Percentiles rank a stretch among this genome's conserved stretches.
phyloP scores from a whole-genome alignment of 768 basidiomycete genomes.

The Neoboletus brunneissimus region DNA sequence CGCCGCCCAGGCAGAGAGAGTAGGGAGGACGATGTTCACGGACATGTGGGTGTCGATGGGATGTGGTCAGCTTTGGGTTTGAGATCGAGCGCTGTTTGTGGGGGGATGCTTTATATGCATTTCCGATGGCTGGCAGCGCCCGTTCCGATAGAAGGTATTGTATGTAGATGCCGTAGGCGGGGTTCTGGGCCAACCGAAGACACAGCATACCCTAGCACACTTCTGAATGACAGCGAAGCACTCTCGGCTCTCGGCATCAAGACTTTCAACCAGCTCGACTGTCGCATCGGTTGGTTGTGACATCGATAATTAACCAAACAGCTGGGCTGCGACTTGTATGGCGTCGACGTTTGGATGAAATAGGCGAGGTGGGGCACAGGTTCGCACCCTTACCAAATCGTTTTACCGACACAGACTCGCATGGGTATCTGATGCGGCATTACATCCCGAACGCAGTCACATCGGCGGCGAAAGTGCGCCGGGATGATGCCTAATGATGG shows the following conservation, averaged over 20 bases:
- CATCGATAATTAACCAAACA: background rate
- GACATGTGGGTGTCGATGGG: slow-evolving; percentile 20
- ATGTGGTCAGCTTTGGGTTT: background rate
- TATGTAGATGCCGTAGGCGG: background rate
- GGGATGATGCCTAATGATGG: background rate
- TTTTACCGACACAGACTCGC: background rate
- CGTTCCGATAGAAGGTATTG: background rate
- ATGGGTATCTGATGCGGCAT: background rate
- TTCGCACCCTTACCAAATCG: background rate
- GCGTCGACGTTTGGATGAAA: background rate
- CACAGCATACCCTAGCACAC: background rate
- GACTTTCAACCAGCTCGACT: background rate
- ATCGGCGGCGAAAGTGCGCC: background rate
- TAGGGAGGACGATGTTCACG: slow-evolving; percentile 35
- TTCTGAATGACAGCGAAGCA: background rate
- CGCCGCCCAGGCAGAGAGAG: slow-evolving; percentile 43
- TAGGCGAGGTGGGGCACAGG: background rate
- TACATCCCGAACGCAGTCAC: background rate
- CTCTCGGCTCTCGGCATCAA: slow-evolving; percentile 2
- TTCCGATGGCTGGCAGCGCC: background rate
- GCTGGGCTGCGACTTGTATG: background rate
- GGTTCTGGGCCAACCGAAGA: background rate
- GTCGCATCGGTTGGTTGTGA: background rate
- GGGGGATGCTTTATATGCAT: slow-evolving; percentile 12
- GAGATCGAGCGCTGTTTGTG: background rate